Conservation (phyloP, 1,139 yeast genomes). For the Debaryomyces udenii region DNA sequence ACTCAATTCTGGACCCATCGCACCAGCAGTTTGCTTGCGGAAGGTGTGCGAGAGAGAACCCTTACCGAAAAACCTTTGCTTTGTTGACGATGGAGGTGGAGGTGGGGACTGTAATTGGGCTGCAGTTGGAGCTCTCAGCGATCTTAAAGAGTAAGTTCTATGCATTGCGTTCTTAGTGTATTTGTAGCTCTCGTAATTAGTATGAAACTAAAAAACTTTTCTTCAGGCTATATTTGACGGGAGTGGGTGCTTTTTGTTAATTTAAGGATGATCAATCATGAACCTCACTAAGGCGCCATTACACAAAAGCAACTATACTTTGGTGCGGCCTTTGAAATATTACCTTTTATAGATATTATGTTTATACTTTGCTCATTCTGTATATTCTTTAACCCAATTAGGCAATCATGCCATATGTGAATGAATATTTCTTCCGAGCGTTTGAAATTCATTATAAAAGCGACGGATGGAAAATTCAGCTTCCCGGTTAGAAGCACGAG, state of each 20-base stretch:
- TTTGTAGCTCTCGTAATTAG: conserved; percentile 2
- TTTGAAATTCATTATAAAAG: no score
- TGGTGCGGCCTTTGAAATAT: conserved; percentile 6
- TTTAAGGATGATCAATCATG: conserved; percentile 7
- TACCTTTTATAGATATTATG: background rate
- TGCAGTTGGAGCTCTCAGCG: conserved; percentile 79
- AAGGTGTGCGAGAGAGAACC: conserved; percentile 67
- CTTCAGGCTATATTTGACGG: conserved; percentile 4
- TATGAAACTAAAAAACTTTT: conserved; percentile 4
- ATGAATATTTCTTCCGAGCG: conserved; percentile 9
- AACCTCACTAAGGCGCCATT: conserved; percentile 4
- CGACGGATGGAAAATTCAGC: background rate
- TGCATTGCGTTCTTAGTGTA: conserved; percentile 51
- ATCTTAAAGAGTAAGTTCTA: conserved; percentile 82
- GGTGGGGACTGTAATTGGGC: conserved; percentile 80
- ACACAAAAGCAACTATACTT: conserved; percentile 8
- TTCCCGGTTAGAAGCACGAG: background rate
- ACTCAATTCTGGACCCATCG: conserved; percentile 77
- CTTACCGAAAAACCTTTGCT: conserved; percentile 72
- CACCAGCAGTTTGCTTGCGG: conserved; percentile 73
- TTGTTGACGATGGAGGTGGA: conserved; percentile 74
- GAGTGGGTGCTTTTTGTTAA: conserved; percentile 9
- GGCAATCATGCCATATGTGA: conserved; percentile 6
- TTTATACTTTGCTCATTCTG: conserved; percentile 3
- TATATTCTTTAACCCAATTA: conserved; percentile 1